Evolutionary conservation across 257 asterid species (phyloP).

Genomic region (Knoxia roxburghii): DNA sequence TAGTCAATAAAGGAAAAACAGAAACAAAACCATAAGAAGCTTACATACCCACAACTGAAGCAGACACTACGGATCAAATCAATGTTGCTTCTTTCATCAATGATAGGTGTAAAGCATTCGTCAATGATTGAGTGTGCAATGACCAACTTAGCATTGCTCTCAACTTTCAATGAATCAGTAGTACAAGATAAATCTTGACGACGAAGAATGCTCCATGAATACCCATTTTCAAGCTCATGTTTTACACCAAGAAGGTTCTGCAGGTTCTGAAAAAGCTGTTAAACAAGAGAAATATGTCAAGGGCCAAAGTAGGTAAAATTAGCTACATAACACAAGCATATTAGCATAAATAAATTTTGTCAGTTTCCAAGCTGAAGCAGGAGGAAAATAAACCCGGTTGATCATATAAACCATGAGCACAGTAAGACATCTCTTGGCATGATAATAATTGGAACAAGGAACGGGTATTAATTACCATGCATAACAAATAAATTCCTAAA

Average conservation of each 20-base stretch:
- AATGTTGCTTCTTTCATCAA: conserved; percentile 28
- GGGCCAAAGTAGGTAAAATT: not conserved
- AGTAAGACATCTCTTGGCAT: not conserved
- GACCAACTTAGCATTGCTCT: conserved; percentile 31
- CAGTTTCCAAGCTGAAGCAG: not conserved
- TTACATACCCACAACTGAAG: conserved; percentile 34
- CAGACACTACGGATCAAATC: conserved; percentile 28
- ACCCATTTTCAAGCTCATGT: conserved; percentile 69
- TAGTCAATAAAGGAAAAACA: too few relatives aligned
- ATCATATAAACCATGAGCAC: not conserved
- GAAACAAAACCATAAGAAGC: not conserved
- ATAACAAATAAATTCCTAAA: not conserved
- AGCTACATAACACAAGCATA: not conserved
- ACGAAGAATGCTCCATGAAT: conserved; percentile 67
- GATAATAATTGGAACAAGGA: not conserved
- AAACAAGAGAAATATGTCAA: conserved; percentile 25
- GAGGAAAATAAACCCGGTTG: not conserved
- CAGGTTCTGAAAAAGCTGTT: conserved; percentile 62
- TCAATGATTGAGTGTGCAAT: conserved; percentile 29
- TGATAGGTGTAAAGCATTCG: conserved; percentile 35
- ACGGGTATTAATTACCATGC: not conserved
- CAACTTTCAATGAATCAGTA: conserved; percentile 28
- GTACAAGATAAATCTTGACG: conserved; percentile 31
- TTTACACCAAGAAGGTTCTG: conserved; percentile 61
- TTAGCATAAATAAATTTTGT: not conserved